A percentile compares a stretch with the other conserved stretches of the same genome.
Evolutionary conservation across 352 stramenopile genomes (phyloP).

Genomic region (Phytopythium montanum): DNA sequence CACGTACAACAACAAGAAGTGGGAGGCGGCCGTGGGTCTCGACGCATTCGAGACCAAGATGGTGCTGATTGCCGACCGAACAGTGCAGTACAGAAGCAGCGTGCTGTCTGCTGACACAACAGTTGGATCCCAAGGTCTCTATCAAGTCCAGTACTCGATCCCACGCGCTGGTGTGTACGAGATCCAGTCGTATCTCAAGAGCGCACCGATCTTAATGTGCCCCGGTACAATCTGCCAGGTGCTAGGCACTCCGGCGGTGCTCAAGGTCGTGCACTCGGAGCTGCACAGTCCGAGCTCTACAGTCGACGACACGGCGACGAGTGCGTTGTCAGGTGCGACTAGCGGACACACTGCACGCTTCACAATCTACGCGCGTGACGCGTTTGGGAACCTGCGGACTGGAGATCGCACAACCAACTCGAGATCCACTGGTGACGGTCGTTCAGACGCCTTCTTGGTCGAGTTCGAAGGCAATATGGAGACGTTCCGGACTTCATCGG

Average conservation of each 20-base stretch:
- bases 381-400: slow-evolving; percentile 91
- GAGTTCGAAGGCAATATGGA: slow-evolving; percentile 68
- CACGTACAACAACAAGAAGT: slow-evolving; percentile 87
- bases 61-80: slow-evolving; percentile 43
- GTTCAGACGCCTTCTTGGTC: slow-evolving; percentile 91
- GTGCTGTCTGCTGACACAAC: slow-evolving; percentile 32
- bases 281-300: slow-evolving; percentile 88
- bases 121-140: slow-evolving; percentile 62
- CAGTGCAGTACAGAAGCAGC: slow-evolving; percentile 83
- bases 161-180: slow-evolving; percentile 86
- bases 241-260: slow-evolving; percentile 45
- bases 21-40: slow-evolving; percentile 21
- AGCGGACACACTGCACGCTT: slow-evolving; percentile 89
- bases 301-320: slow-evolving; percentile 62
- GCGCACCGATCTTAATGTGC: slow-evolving; percentile 90
- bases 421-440: slow-evolving; percentile 69
- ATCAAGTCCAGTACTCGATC: slow-evolving; percentile 93
- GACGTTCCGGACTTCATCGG: slow-evolving; percentile 82
- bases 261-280: slow-evolving; percentile 88
- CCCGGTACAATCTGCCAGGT: slow-evolving; percentile 46
- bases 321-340: slow-evolving; percentile 69
- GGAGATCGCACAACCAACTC: slow-evolving; percentile 70
- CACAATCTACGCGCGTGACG: slow-evolving; percentile 84
- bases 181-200: slow-evolving; percentile 74
- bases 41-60: slow-evolving; percentile 90